Evolutionary conservation across 257 asterid species (phyloP), one percentile per base, ranked within the genome.

Genomic region (Ehretia macrophylla): DNA sequence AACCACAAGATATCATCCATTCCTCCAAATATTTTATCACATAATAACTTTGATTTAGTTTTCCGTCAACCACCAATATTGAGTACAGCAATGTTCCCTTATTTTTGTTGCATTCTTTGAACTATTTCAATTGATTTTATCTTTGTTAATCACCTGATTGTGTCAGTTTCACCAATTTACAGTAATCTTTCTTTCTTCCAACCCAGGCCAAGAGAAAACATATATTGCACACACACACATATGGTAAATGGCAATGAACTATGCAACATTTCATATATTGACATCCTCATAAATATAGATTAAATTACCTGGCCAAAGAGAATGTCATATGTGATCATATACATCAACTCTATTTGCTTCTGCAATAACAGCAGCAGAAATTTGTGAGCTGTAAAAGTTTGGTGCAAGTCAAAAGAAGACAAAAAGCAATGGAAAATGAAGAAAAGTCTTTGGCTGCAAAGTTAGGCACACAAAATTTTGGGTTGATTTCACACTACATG

Each of bases 281-380:
- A 21, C 10, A 38, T 50, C 17, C 55, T 48, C 1, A 8, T 13
- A 54, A 3, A 58, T 21, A 37, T 17, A 12, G 47, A 58, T 13
- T 40, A 9, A n/a, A 18, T 67, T 56, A 88, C 95, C 97, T 84
- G 87, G 56, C 99, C 94, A 64, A 92, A 86, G 46, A 92, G 96
- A 55, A 89, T 53, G 68, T 92, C 99, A 72, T 92, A 86, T 42
- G 75, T 51, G 58, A 86, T 81, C 67, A 88, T 69, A 55, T 83
- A 84, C 69, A 92, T 70, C 20, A 86, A 77, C 56, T 84, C 95
- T 56, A 67, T 76, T 80, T 84, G 97, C 83, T 79, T 86, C 94
- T 92, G 95, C 68, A 76, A 72, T 65, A 68, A 22, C 62, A 73
- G 46, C 56, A 69, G 17, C 27, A 14, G 35, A 22, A 20, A 18